phyloP scores from a whole-genome alignment of 2,329 filamentous ascomycete species.

The Aspergillus novofumigatus region DNA sequence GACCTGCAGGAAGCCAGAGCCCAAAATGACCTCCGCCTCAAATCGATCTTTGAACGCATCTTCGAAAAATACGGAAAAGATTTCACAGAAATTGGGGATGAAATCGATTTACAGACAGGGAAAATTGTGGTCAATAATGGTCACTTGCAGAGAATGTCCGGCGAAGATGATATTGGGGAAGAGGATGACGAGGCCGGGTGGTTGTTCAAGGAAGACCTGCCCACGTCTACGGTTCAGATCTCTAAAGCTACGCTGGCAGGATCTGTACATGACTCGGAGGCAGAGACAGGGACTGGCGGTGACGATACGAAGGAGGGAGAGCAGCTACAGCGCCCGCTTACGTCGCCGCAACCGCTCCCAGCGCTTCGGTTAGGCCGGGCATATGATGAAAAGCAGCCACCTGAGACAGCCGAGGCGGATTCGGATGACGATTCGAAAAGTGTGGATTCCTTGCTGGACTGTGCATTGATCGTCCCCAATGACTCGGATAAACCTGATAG shows the following conservation, averaged over 20 bases:
- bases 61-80: conserved; percentile 84
- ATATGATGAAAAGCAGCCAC: background rate
- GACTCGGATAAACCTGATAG: background rate
- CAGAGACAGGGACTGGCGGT: conserved; percentile 2
- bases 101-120: conserved; percentile 79
- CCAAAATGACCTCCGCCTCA: conserved; percentile 66
- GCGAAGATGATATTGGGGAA: conserved; percentile 51
- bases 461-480: conserved; percentile 7
- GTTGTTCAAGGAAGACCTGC: conserved; percentile 5
- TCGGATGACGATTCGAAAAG: conserved; percentile 19
- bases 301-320: conserved; percentile 1
- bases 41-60: conserved; percentile 80
- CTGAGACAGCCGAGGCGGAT: conserved; percentile 7
- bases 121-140: conserved; percentile 87
- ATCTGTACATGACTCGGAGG: conserved; percentile 1
- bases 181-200: conserved; percentile 10
- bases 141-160: conserved; percentile 64
- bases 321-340: conserved; percentile 5
- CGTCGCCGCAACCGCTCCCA: conserved; percentile 5
- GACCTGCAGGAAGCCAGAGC: conserved; percentile 60
- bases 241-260: background rate
- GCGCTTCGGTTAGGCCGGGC: background rate
- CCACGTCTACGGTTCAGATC: background rate
- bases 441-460: conserved; percentile 21
- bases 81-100: conserved; percentile 78